Evolutionary conservation across 2,329 filamentous ascomycete species (phyloP).

Genomic region (Cladorrhinum sp.): DNA sequence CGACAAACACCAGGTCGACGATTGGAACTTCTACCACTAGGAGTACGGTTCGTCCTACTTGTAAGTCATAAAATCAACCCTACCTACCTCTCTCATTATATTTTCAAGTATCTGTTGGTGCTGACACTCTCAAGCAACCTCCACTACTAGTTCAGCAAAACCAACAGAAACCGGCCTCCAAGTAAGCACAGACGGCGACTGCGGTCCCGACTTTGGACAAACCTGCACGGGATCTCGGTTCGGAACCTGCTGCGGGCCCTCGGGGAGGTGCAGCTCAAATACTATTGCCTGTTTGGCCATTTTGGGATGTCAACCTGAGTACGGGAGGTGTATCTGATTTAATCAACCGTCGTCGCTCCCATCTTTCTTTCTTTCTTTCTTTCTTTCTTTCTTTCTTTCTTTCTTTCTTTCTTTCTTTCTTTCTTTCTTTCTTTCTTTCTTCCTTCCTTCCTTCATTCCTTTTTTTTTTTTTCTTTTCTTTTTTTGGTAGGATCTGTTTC

Average conservation of each 20-base stretch:
- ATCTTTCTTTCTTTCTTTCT: no score
- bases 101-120: no score
- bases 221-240: constrained; percentile 26
- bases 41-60: neutral
- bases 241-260: constrained; percentile 25
- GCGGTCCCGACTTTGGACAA: constrained; percentile 21
- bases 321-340: constrained; percentile 23
- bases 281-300: constrained; percentile 22
- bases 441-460: no score
- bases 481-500: no score
- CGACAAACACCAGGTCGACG: no score
- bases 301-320: constrained; percentile 25
- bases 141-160: constrained; percentile 1
- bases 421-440: no score
- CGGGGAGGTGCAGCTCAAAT: constrained; percentile 21
- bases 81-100: no score
- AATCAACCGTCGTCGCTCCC: no score
- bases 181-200: constrained; percentile 23
- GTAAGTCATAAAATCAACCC: neutral
- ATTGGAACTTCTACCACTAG: neutral
- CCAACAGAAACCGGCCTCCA: constrained; percentile 15
- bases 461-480: no score
- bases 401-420: no score
- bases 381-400: no score
- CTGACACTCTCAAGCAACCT: no score